Percentiles rank a stretch among this genome's conserved stretches.
These are phyloP conservation scores for Mortierella sp. DNA, from an alignment of 371 early-diverging fungal species.

Conservation along the genomic window DNA sequence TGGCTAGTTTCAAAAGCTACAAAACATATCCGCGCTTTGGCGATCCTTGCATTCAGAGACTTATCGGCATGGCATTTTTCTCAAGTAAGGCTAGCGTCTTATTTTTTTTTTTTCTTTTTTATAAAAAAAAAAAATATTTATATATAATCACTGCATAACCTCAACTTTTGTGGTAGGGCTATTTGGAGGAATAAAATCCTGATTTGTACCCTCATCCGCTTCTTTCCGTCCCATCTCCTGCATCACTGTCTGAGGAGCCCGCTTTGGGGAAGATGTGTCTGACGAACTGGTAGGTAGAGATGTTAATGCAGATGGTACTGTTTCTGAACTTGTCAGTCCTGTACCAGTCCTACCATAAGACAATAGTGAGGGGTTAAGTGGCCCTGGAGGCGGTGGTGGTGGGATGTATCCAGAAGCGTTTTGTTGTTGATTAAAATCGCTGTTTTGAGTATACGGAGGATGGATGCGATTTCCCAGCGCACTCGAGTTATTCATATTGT, in stretches of 20 bases:
- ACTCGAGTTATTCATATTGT: slow-evolving; percentile 11
- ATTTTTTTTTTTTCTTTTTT: too few species aligned
- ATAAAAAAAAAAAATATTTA: background rate
- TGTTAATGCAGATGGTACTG: slow-evolving; percentile 4
- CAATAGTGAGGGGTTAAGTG: background rate
- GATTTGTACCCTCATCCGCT: slow-evolving; percentile 5
- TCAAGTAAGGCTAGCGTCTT: too few species aligned
- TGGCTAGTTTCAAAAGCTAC: too few species aligned
- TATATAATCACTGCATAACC: background rate
- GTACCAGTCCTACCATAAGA: slow-evolving; percentile 1
- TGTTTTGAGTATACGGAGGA: background rate
- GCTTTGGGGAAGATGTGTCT: slow-evolving; percentile 22
- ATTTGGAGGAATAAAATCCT: background rate
- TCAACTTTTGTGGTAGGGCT: slow-evolving; percentile 2
- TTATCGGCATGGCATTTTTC: too few species aligned
- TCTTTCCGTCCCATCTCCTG: slow-evolving; percentile 29
- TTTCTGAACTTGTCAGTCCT: background rate
- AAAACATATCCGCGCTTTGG: too few species aligned
- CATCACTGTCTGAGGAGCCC: slow-evolving; percentile 37
- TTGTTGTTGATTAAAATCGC: slow-evolving; percentile 16
- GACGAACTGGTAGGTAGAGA: slow-evolving; percentile 16
- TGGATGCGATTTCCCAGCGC: slow-evolving; percentile 2
- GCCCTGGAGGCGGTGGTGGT: slow-evolving; percentile 20
- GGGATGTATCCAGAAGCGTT: slow-evolving; percentile 20
- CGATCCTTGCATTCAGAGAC: too few species aligned